A percentile compares a stretch with the other conserved stretches of the same genome.
Evolutionary conservation across 2,329 filamentous ascomycete genomes (phyloP).

Genomic region (Penicillium sp.): DNA sequence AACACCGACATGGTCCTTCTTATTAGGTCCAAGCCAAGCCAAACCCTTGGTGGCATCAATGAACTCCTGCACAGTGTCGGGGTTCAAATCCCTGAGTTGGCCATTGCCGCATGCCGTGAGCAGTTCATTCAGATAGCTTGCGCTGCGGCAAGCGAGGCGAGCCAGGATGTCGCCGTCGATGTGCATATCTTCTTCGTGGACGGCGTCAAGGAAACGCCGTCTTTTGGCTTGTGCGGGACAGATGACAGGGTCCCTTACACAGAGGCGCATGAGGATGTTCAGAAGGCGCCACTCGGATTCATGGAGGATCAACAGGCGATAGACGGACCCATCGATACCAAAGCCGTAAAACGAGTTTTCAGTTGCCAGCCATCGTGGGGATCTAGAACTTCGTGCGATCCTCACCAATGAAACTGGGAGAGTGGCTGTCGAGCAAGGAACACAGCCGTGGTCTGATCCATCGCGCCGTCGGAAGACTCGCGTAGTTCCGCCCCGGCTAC

Average conservation of each 20-base stretch:
- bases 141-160: slow-evolving; percentile 50
- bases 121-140: slow-evolving; percentile 30
- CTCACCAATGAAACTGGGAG: slow-evolving; percentile 36
- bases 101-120: slow-evolving; percentile 19
- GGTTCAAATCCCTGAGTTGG: slow-evolving; percentile 7
- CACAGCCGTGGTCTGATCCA: slow-evolving; percentile 27
- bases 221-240: slow-evolving; percentile 48
- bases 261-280: slow-evolving; percentile 68
- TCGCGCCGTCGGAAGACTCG: slow-evolving; percentile 36
- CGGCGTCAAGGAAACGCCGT: slow-evolving; percentile 27
- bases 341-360: slow-evolving; percentile 59
- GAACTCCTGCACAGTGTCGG: slow-evolving; percentile 33
- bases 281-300: slow-evolving; percentile 64
- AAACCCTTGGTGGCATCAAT: slow-evolving; percentile 51
- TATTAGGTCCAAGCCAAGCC: too few relatives aligned
- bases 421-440: slow-evolving; percentile 30
- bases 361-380: slow-evolving; percentile 14
- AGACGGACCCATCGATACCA: slow-evolving; percentile 65
- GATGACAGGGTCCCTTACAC: slow-evolving; percentile 46
- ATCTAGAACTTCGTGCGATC: slow-evolving; percentile 23
- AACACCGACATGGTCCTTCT: slow-evolving; percentile 28
- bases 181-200: slow-evolving; percentile 52
- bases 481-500: slow-evolving; percentile 51
- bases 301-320: slow-evolving; percentile 64
- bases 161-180: slow-evolving; percentile 64